A percentile compares a stretch with the other conserved stretches of the same genome.
These are phyloP conservation scores for Citrus trifoliata DNA, from an alignment of 345 rosid genomes.

Conservation along the genomic window DNA sequence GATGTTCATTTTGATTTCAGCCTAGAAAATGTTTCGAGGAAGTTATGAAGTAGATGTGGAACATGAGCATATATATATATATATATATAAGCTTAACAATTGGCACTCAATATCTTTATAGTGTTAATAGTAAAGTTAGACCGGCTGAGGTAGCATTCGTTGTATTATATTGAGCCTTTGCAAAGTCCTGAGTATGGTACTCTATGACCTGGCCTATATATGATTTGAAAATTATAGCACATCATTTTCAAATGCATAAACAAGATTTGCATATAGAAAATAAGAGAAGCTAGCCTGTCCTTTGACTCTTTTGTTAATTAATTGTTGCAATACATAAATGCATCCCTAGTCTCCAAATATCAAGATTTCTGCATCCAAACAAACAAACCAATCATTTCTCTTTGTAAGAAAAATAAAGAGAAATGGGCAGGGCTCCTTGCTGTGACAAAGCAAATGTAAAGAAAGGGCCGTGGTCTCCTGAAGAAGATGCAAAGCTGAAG, in stretches of 20 bases:
- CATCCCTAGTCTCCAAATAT: slow-evolving; percentile 3
- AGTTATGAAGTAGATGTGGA: too few species aligned
- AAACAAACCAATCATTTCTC: neutral
- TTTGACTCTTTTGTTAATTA: slow-evolving; percentile 41
- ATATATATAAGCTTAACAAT: neutral
- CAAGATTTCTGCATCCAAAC: neutral
- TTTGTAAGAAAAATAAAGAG: slow-evolving; percentile 4
- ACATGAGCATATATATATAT: neutral
- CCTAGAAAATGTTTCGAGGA: too few species aligned
- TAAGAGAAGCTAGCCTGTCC: slow-evolving; percentile 9
- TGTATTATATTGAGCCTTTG: neutral
- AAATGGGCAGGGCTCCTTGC: slow-evolving; percentile 94
- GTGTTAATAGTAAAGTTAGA: neutral
- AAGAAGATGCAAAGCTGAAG: slow-evolving; percentile 87
- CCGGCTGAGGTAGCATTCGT: neutral
- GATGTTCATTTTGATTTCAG: too few species aligned
- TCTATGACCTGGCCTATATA: neutral
- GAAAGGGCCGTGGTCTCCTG: slow-evolving; percentile 98
- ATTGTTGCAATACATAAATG: neutral
- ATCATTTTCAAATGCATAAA: slow-evolving; percentile 4
- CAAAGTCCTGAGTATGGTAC: neutral
- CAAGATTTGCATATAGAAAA: neutral
- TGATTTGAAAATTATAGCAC: neutral
- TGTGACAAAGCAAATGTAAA: slow-evolving; percentile 90
- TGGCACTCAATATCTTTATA: too few species aligned